These are phyloP conservation scores for Botrytis deweyae DNA, from an alignment of 2,329 filamentous ascomycete genomes.

Conservation along the genomic window DNA sequence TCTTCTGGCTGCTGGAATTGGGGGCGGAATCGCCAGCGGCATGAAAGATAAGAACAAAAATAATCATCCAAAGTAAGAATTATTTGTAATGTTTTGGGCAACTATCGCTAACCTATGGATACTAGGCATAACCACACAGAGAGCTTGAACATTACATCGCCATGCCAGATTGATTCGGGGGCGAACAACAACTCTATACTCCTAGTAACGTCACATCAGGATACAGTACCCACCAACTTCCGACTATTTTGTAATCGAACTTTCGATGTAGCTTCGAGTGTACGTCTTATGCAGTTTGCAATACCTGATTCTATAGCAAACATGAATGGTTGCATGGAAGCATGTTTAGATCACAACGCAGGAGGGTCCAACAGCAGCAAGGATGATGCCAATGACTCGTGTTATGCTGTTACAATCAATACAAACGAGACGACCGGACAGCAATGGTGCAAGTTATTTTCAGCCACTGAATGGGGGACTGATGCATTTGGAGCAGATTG, in stretches of 20 bases:
- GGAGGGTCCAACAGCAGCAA: not conserved
- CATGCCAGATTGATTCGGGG: not conserved
- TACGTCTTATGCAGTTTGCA: not conserved
- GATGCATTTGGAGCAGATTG: not conserved
- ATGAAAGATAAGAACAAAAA: not conserved
- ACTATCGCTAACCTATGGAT: not conserved
- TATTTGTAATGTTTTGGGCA: not conserved
- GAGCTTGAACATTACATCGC: not conserved
- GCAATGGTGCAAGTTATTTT: not conserved
- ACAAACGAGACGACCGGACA: not conserved
- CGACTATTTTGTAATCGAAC: conserved; percentile 4
- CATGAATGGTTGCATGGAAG: not conserved
- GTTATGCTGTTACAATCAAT: not conserved
- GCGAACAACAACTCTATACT: not conserved
- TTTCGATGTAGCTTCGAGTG: not conserved
- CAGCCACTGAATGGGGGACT: not conserved
- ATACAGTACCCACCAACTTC: not conserved
- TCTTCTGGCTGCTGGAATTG: conserved; percentile 3
- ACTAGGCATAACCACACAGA: not conserved
- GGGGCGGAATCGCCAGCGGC: not conserved
- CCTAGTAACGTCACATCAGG: not conserved
- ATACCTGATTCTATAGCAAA: not conserved
- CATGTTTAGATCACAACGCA: not conserved
- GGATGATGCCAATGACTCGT: not conserved
- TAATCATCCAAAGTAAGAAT: not conserved